Base-by-base conservation (phyloP, 352 stramenopile species). In the Phytophthora sp. region DNA sequence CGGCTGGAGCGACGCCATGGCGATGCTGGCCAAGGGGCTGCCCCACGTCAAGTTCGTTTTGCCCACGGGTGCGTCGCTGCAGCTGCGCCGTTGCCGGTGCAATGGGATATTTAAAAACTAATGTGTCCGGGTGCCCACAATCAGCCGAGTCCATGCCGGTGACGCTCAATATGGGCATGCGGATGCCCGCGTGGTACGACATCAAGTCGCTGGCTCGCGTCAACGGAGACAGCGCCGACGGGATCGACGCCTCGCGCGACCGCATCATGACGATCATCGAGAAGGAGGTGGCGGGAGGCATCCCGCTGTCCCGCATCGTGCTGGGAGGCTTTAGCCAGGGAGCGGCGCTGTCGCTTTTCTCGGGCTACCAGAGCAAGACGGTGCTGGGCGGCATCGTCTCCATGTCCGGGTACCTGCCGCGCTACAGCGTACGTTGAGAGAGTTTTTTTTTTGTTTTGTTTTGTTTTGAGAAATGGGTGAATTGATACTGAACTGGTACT, bases 131-230 rank as follows among this genome's bases (percentile, higher is more conserved):
- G n/a, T n/a, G n/a, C n/a, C n/a, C n/a, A n/a, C n/a, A n/a, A n/a
- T n/a, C 54, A 87, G 94, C 96, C 20, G 62, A 79, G 21, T 89
- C 79, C 18, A 88, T 92, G 78, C 94, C 95, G 2, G 96, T 99
- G 35, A 97, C 95, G 13, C 84, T 98, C 63, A 99, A 99, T 64
- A 95, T 94, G 76, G 95, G 96, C 38, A 97, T 97, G 82, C 62
- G 73, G 3, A 99, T 98, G 92, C 89, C 92, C 3, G 85, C 87
- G 2, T 99, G 96, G 85, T 98, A 98, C 64, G 96, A 99, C 68
- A 98, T 99, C 66, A 87, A 88, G 53, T 94, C 94, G 41, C 74
- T 98, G 12, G 75, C 82, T 28, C 89, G 96, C 66, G 73, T 88
- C 12, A 80, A 89, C 28, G 93, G 90, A 54, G 92, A 98, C 66